Percentiles rank a stretch among this genome's conserved stretches.
These are phyloP conservation scores for Spergularia azorica DNA, from an alignment of 179 eudicot species.

Conservation along the genomic window DNA sequence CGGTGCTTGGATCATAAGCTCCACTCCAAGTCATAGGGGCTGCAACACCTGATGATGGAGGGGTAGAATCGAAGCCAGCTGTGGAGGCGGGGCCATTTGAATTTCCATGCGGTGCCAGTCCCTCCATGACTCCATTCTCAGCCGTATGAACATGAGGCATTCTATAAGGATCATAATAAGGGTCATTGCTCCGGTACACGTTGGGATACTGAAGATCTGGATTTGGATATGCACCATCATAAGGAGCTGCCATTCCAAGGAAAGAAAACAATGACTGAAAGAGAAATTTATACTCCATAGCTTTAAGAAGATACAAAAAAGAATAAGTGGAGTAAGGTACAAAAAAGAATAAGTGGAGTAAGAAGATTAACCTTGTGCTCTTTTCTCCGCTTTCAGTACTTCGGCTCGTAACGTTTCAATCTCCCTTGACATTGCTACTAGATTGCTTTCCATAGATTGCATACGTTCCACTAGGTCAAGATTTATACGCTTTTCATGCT, in stretches of 20 bases:
- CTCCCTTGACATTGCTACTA: slow-evolving; percentile 66
- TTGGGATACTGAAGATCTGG: slow-evolving; percentile 39
- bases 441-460: slow-evolving; percentile 66
- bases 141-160: slow-evolving; percentile 31
- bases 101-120: slow-evolving; percentile 9
- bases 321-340: no score
- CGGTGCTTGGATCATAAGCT: slow-evolving; percentile 16
- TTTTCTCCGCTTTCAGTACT: slow-evolving; percentile 57
- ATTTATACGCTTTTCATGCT: slow-evolving; percentile 65
- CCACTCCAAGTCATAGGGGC: slow-evolving; percentile 21
- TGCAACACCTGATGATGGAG: slow-evolving; percentile 14
- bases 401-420: slow-evolving; percentile 64
- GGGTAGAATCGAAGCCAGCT: not conserved
- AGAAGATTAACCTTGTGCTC: slow-evolving; percentile 54
- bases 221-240: slow-evolving; percentile 35
- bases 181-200: slow-evolving; percentile 42
- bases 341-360: no score
- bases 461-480: slow-evolving; percentile 74
- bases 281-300: not conserved
- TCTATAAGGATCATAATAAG: slow-evolving; percentile 47
- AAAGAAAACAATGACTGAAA: slow-evolving; percentile 2
- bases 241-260: slow-evolving; percentile 40
- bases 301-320: no score
- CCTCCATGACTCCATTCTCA: slow-evolving; percentile 20
- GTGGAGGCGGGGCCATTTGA: slow-evolving; percentile 6